Base-by-base conservation (phyloP, 495 filamentous ascomycete genomes). In the Xylaria castorea region DNA sequence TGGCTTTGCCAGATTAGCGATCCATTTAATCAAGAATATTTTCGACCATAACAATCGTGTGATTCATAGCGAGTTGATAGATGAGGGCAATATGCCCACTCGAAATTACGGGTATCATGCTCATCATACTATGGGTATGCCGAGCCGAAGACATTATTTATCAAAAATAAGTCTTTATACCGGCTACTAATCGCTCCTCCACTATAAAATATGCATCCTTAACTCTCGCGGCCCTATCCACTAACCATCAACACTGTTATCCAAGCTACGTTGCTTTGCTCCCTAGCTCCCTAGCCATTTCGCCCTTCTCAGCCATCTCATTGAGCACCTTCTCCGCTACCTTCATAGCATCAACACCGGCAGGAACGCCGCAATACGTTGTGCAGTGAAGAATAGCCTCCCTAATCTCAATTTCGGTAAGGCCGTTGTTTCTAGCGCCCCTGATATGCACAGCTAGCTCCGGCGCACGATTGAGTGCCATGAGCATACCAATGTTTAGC, bases 331-430 rank as follows among this genome's bases (percentile, higher is more conserved):
- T 80, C 75, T 83, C 79, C 4, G 83, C 81, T 12, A 77, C 73
- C 67, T 80, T 82, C 74, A 85, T 85, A 5, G 81, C 88, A 66
- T 90, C 86, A 55, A 89, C 80, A n/a, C 87, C 87, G 12, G 87
- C 87, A 12, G 88, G 88, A 25, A 87, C 79, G 16, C 88, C 88
- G 74, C 86, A 88, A 75, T 89, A 90, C 30, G 81, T 83, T 6
- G 84, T 83, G 25, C 84, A 84, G 68, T 90, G 87, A 66, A 88
- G 75, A 30, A 89, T 80, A 18, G 86, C 83, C 80, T 89, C 88
- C 25, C 85, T 71, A 51, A 91, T 87, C 77, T 91, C 88, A 34
- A 84, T 44, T 70, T 87, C 85, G 1, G 79, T 82, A 22, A 86
- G 74, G 6, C 88, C 87, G 71, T 90, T 90, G 65, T 83, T 84